Conservation (phyloP, 345 rosid species). For the Reutealis trisperma region DNA sequence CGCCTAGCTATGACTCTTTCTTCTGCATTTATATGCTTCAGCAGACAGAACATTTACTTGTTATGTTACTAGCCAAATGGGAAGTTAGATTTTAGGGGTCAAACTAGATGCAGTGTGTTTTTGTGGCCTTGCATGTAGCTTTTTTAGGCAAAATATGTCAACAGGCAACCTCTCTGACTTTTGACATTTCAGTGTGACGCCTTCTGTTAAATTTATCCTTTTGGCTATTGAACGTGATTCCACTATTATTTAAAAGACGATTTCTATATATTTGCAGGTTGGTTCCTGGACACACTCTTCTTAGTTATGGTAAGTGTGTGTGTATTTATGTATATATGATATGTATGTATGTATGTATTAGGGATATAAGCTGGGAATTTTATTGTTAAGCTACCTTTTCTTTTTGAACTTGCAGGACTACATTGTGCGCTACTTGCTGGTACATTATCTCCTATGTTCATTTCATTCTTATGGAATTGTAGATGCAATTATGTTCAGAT, state of each 20-base stretch:
- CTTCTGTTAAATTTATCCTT: neutral
- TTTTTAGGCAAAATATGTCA: neutral
- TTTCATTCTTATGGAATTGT: neutral
- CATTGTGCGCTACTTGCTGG: conserved; percentile 93
- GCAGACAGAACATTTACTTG: neutral
- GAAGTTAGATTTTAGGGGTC: too few relatives aligned
- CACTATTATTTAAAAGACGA: neutral
- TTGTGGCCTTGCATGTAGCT: neutral
- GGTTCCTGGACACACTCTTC: conserved; percentile 78
- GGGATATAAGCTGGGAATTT: conserved; percentile 15
- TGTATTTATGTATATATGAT: too few relatives aligned
- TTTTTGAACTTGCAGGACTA: conserved; percentile 56
- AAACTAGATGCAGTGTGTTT: neutral
- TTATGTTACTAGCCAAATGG: neutral
- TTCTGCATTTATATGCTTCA: neutral
- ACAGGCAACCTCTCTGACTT: neutral
- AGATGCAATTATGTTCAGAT: neutral
- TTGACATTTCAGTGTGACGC: neutral
- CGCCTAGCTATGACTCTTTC: neutral
- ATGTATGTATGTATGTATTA: neutral
- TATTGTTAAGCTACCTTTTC: conserved; percentile 15
- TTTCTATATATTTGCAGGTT: conserved; percentile 47
- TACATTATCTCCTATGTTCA: conserved; percentile 22
- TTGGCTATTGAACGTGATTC: neutral
- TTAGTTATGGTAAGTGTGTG: conserved; percentile 72